These are phyloP conservation scores for Diaporthe sp. DNA, from an alignment of 2,329 filamentous ascomycete species.

Conservation along the genomic window DNA sequence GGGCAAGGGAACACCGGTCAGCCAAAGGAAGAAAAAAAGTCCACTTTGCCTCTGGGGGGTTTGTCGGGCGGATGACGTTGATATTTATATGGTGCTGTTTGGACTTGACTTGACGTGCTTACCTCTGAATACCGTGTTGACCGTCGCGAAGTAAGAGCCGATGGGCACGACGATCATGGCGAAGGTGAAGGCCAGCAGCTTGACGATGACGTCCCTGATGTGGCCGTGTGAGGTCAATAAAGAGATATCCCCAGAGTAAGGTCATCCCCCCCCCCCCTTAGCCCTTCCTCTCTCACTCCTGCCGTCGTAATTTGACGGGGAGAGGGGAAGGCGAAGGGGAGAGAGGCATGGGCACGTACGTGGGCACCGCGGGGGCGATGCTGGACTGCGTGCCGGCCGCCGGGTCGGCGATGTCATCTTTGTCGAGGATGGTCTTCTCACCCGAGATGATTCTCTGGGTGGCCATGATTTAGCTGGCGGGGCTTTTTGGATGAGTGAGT, in stretches of 20 bases:
- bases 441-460: conserved; percentile 75
- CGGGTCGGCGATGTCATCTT: conserved; percentile 63
- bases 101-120: too few relatives aligned
- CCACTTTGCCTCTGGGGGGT: not conserved
- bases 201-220: conserved; percentile 83
- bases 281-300: not conserved
- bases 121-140: conserved; percentile 77
- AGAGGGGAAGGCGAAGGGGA: conserved; percentile 36
- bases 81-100: too few relatives aligned
- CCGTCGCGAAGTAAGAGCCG: conserved; percentile 86
- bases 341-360: conserved; percentile 65
- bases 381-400: conserved; percentile 71
- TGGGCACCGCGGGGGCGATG: conserved; percentile 86
- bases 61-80: too few relatives aligned
- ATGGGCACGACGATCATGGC: conserved; percentile 93
- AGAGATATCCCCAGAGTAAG: conserved; percentile 5
- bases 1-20: not conserved
- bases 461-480: conserved; percentile 66
- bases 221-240: conserved; percentile 33
- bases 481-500: not conserved
- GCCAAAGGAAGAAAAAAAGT: not conserved
- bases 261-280: too few relatives aligned
- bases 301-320: not conserved
- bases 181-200: conserved; percentile 89
- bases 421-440: conserved; percentile 76